Percentiles rank a stretch among this genome's conserved stretches.
phyloP scores from a whole-genome alignment of 768 basidiomycete species.

The Lactarius pseudohatsudake region DNA sequence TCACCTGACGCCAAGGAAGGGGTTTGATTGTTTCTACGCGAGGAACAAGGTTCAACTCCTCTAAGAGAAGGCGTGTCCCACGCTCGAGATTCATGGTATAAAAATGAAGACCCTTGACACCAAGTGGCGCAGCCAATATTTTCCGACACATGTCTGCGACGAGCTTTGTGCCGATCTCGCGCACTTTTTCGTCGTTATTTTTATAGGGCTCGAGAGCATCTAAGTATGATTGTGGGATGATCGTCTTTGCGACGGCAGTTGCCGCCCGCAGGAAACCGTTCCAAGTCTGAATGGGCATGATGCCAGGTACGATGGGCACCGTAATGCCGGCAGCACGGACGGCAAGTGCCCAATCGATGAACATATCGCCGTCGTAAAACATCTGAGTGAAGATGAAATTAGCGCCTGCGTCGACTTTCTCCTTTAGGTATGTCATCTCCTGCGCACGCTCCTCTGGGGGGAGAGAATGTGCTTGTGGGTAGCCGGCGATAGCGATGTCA shows the following conservation, averaged over 20 bases:
- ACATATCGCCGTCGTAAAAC: slow-evolving; percentile 93
- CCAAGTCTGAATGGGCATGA: slow-evolving; percentile 95
- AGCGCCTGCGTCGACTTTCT: slow-evolving; percentile 88
- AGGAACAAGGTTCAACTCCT: slow-evolving; percentile 87
- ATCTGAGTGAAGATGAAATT: slow-evolving; percentile 97
- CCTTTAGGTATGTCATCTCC: slow-evolving; percentile 85
- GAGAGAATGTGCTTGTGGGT: slow-evolving; percentile 80
- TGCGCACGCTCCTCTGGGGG: slow-evolving; percentile 70
- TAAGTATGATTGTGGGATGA: slow-evolving; percentile 73
- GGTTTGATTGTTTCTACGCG: slow-evolving; percentile 91
- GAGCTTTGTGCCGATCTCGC: slow-evolving; percentile 88
- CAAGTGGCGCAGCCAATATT: slow-evolving; percentile 77
- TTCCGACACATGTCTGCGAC: slow-evolving; percentile 92
- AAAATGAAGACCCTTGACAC: slow-evolving; percentile 88
- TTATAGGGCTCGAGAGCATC: slow-evolving; percentile 83
- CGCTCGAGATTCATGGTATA: slow-evolving; percentile 98
- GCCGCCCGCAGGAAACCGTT: slow-evolving; percentile 90
- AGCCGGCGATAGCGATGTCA: slow-evolving; percentile 92
- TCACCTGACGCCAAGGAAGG: slow-evolving; percentile 93
- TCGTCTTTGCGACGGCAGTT: slow-evolving; percentile 63
- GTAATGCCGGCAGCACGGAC: slow-evolving; percentile 85
- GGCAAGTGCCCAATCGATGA: slow-evolving; percentile 86
- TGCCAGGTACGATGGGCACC: slow-evolving; percentile 89
- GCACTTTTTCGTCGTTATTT: slow-evolving; percentile 90
- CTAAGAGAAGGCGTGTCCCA: slow-evolving; percentile 91